Conservation (phyloP, 805 yeast species). For the Starmerella gropengiesseri region DNA sequence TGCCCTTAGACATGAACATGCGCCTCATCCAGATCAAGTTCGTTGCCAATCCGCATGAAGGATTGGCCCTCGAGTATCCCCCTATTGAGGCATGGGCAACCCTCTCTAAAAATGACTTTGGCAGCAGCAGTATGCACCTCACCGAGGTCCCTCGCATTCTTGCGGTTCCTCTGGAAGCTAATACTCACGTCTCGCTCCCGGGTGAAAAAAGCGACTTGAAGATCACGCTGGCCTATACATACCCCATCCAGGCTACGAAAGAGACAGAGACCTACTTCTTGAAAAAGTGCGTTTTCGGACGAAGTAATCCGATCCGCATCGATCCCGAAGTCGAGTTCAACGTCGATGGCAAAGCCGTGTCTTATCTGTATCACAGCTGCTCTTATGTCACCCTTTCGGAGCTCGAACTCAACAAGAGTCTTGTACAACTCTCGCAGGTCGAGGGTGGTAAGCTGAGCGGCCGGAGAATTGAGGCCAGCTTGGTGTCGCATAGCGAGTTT, state of each 20-base stretch:
- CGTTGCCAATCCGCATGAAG: conserved; percentile 15
- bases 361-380: conserved; percentile 38
- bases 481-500: conserved; percentile 32
- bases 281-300: conserved; percentile 21
- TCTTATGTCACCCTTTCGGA: conserved; percentile 39
- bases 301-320: conserved; percentile 28
- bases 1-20: conserved; percentile 1
- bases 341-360: conserved; percentile 33
- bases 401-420: conserved; percentile 30
- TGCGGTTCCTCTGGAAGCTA: conserved; percentile 38
- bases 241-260: conserved; percentile 29
- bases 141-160: conserved; percentile 32
- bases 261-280: conserved; percentile 36
- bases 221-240: conserved; percentile 31
- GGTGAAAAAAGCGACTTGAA: conserved; percentile 35
- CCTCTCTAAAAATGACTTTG: conserved; percentile 28
- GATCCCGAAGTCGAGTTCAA: conserved; percentile 34
- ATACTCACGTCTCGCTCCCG: conserved; percentile 37
- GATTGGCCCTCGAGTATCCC: conserved; percentile 32
- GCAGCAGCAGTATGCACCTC: conserved; percentile 25
- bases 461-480: conserved; percentile 38
- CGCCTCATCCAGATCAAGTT: conserved; percentile 14
- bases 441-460: conserved; percentile 57
- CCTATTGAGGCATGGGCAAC: conserved; percentile 50
- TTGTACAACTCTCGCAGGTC: conserved; percentile 36